Evolutionary conservation across 345 rosid species (phyloP).

Genomic region (Euphorbia pulcherrima): DNA sequence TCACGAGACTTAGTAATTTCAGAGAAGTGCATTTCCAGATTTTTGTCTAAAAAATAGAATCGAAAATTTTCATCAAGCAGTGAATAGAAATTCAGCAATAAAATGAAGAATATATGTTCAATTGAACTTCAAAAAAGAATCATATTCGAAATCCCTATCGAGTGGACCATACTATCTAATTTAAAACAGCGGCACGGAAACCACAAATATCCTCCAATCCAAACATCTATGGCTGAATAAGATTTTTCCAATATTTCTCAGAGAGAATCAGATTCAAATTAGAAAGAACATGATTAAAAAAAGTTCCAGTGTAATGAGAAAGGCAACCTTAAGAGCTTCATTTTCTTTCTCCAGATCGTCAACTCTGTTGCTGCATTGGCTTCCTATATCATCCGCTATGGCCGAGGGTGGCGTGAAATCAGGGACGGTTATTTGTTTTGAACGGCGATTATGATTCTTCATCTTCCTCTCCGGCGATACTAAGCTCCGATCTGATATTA

Average conservation of each 20-base stretch:
- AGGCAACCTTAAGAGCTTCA: constrained; percentile 20
- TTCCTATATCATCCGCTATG: constrained; percentile 3
- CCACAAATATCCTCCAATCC: neutral
- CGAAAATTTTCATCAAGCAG: neutral
- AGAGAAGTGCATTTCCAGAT: neutral
- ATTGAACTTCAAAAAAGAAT: neutral
- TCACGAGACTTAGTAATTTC: neutral
- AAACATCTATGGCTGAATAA: neutral
- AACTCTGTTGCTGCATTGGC: constrained; percentile 5
- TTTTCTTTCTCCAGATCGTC: constrained; percentile 24
- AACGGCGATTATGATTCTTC: constrained; percentile 62
- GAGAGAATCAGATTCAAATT: constrained; percentile 7
- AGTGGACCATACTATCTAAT: neutral
- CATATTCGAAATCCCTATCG: neutral
- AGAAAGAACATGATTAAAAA: neutral
- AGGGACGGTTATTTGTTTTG: constrained; percentile 36
- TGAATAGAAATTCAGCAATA: too few species aligned
- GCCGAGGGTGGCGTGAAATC: constrained; percentile 33
- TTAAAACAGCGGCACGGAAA: neutral
- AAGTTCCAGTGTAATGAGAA: constrained; percentile 25
- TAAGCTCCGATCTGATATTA: too few species aligned
- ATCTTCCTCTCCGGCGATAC: constrained; percentile 14
- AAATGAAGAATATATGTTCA: neutral
- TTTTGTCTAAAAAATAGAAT: neutral
- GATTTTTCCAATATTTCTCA: constrained; percentile 14